Percentiles rank a stretch among this genome's conserved stretches.
Conservation (phyloP, 257 asterid species). For the Solanum bulbocastanum region DNA sequence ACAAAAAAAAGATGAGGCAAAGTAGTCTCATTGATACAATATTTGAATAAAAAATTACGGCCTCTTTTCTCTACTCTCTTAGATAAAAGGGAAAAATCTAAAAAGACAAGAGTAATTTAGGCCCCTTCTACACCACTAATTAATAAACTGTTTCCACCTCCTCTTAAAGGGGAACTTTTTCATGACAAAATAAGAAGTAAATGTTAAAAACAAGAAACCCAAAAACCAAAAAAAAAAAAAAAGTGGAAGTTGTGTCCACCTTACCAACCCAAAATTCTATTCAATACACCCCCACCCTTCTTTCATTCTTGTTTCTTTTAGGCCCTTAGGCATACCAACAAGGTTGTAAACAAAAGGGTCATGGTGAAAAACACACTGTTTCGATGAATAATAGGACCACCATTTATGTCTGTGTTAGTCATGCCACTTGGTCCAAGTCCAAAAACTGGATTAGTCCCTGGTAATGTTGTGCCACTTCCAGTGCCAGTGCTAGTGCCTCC, state of each 20-base stretch:
- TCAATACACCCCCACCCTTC: neutral
- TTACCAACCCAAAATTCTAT: neutral
- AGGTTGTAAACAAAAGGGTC: neutral
- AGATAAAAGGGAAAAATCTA: slow-evolving; percentile 16
- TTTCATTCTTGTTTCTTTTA: neutral
- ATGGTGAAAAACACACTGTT: neutral
- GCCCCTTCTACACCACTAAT: neutral
- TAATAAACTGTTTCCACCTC: neutral
- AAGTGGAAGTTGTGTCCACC: neutral
- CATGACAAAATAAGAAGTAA: neutral
- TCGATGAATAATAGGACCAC: neutral
- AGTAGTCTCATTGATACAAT: neutral
- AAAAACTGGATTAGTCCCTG: neutral
- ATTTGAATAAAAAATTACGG: slow-evolving; percentile 12
- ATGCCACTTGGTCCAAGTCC: slow-evolving; percentile 10
- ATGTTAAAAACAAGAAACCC: neutral
- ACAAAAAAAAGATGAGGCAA: fast-evolving
- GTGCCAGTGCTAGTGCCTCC: slow-evolving; percentile 1
- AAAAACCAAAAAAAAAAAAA: neutral
- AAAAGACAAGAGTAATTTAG: neutral
- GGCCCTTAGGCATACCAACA: neutral
- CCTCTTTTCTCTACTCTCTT: slow-evolving; percentile 12
- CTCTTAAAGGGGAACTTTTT: neutral
- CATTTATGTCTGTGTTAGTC: neutral
- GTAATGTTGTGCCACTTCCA: neutral